These are phyloP conservation scores for Phyllachora maydis DNA, from an alignment of 2,329 filamentous ascomycete species.

Conservation along the genomic window DNA sequence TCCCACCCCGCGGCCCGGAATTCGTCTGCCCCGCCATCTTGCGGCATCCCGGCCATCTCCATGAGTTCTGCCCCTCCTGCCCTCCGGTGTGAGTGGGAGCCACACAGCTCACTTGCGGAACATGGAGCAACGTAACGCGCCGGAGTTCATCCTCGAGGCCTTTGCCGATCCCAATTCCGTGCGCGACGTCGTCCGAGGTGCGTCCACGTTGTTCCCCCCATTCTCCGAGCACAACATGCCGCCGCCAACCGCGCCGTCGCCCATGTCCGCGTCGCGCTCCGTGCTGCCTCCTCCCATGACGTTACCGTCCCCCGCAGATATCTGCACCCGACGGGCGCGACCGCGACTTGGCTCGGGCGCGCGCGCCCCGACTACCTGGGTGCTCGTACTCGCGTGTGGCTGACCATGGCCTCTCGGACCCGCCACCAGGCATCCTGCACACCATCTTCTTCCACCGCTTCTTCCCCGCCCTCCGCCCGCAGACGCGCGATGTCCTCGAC, in stretches of 20 bases:
- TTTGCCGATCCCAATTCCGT: slow-evolving; percentile 82
- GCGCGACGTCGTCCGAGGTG: slow-evolving; percentile 84
- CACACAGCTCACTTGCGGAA: no score
- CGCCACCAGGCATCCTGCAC: slow-evolving; percentile 56
- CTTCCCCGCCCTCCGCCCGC: slow-evolving; percentile 70
- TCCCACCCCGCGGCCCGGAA: no score
- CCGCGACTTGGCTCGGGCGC: no score
- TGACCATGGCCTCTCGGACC: neutral
- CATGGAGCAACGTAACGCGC: slow-evolving; percentile 36
- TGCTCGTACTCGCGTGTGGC: no score
- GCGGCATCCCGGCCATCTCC: no score
- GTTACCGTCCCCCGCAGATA: slow-evolving; percentile 4
- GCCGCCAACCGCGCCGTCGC: neutral
- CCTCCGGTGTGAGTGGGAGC: no score
- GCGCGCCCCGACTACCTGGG: no score
- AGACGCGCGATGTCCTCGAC: slow-evolving; percentile 75
- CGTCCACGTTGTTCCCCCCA: slow-evolving; percentile 7
- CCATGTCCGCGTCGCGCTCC: no score
- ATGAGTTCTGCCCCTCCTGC: no score
- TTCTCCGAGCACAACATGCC: slow-evolving; percentile 2
- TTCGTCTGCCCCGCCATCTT: no score
- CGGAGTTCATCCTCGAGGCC: slow-evolving; percentile 84
- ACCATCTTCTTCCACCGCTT: slow-evolving; percentile 98
- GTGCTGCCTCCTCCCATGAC: slow-evolving; percentile 2
- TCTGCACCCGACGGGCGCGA: no score